Evolutionary conservation across 202 grass and related monocot species (phyloP), one percentile per base, ranked within the genome.

Genomic region (Musa balbisiana): DNA sequence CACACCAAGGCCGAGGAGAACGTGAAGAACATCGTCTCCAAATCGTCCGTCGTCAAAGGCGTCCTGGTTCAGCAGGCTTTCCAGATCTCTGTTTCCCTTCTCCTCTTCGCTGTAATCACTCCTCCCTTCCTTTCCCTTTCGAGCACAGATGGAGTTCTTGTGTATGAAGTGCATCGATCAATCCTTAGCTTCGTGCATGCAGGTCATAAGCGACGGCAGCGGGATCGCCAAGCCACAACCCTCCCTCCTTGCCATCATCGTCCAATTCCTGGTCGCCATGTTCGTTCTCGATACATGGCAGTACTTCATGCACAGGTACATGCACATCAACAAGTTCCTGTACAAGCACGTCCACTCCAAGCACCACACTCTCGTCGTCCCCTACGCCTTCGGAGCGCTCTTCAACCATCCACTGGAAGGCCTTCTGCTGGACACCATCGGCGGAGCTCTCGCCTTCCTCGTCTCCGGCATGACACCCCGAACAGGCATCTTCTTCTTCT

Each of bases 321-420:
- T 69, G 67, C 67, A 69, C 67, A n/a, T 69, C 29, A 69, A 69
- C 67, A 69, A 69, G 29, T 69, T 69, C 67, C 10, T 69, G 13
- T 69, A 69, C 67, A 50, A 49, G 67, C 67, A 69, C 67, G 2
- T 69, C 29, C 67, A 69, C 67, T 69, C 67, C 29, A 69, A 69
- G 67, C 67, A 69, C 67, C 67, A 69, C 67, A 69, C 67, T 6
- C 29, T 69, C 16, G 33, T 69, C 67, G 67, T 51, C 6, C 67
- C 67, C 43, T 69, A 69, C 14, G 33, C 67, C 67, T 69, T 69
- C 49, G 67, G 67, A 16, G 67, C 67, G 9, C 33, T 69, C 16
- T 69, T 49, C 67, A 69, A 69, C 67, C 67, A 69, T 1, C 67
- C 67, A 0, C 19, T 69, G 33, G 67, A 69, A 29, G 67, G 67